A percentile compares a stretch with the other conserved stretches of the same genome.
phyloP scores from a whole-genome alignment of 2,329 filamentous ascomycete genomes.

The Fusarium citri region DNA sequence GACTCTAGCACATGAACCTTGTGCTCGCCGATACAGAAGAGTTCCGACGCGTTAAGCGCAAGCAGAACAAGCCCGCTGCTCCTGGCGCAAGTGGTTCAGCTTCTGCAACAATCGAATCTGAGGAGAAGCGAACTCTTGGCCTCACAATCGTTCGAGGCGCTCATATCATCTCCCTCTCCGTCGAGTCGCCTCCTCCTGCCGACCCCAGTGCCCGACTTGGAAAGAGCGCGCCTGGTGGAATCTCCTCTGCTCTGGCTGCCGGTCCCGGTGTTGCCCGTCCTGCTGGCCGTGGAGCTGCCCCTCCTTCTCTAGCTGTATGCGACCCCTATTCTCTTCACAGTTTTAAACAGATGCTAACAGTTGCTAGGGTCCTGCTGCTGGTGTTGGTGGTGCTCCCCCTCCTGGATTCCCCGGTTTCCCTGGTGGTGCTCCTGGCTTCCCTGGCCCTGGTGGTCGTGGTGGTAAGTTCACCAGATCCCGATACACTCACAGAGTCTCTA shows the following conservation, averaged over 20 bases:
- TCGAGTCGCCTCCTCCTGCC: slow-evolving; percentile 94
- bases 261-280: slow-evolving; percentile 92
- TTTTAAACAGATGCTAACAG: slow-evolving; percentile 31
- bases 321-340: neutral
- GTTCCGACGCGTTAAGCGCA: slow-evolving; percentile 90
- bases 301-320: slow-evolving; percentile 79
- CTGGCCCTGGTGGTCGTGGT: slow-evolving; percentile 61
- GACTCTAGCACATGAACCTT: slow-evolving; percentile 92
- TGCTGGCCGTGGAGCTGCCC: slow-evolving; percentile 83
- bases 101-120: slow-evolving; percentile 73
- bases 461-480: slow-evolving; percentile 57
- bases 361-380: slow-evolving; percentile 79
- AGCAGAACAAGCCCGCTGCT: slow-evolving; percentile 77
- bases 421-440: slow-evolving; percentile 62
- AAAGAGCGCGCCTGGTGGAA: slow-evolving; percentile 75
- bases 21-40: slow-evolving; percentile 99
- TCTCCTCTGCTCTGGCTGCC: slow-evolving; percentile 77
- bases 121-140: slow-evolving; percentile 97
- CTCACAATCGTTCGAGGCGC: slow-evolving; percentile 94
- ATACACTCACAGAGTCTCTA: slow-evolving; percentile 42
- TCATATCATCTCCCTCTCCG: slow-evolving; percentile 92
- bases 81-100: slow-evolving; percentile 71
- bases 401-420: slow-evolving; percentile 67
- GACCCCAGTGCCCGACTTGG: slow-evolving; percentile 92
- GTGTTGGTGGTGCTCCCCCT: slow-evolving; percentile 80